Base-by-base conservation (phyloP, 2,329 filamentous ascomycete species). In the Herpotrichia juniperi region DNA sequence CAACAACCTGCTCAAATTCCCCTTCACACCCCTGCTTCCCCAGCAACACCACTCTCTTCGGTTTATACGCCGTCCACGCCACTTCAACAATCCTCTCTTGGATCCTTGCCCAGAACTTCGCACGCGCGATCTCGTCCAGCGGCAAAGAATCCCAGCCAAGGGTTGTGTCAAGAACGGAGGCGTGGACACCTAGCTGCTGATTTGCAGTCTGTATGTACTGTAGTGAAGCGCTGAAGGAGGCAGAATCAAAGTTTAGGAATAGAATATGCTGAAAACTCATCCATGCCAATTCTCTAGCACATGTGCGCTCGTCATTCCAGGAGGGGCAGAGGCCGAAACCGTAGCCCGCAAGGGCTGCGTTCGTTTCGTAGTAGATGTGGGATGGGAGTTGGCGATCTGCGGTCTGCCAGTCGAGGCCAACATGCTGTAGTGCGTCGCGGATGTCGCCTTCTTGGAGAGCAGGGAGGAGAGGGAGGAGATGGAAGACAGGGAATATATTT, bases 81-180 rank as follows among this genome's bases (percentile, higher is more conserved):
- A 61, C 57, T 16, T 58, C 49, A 0, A 61, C 32, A 10, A 68
- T 59, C 11, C 57, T 50, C 32, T 63, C 58, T 19, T 66, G 61
- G 2, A 68, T 57, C 11, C 52, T 45, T 9, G 58, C 51, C 64
- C 62, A 67, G 31, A 65, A 68, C 14, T 53, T 56, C 11, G 60
- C 62, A 22, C 66, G 56, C 8, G 60, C 52, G 1, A 57, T 51
- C 21, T 66, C 59, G 30, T 59, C 58, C 2, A 65, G 52, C 1
- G 66, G 64, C 19, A 68, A 51, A 11, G 59, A 54, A 58, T 59
- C 68, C 64, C 66, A 67, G 12, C 66, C 64, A 5, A 66, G 63
- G 8, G 54, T 43, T 7, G 56, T 39, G 10, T 58, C 50, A n/a
- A 54, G 42, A 5, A 35, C 35, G 22, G 54, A 51, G 8, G 42